These are phyloP conservation scores for Ogataea polymorpha DNA, from an alignment of 805 yeast genomes.

Conservation along the genomic window DNA sequence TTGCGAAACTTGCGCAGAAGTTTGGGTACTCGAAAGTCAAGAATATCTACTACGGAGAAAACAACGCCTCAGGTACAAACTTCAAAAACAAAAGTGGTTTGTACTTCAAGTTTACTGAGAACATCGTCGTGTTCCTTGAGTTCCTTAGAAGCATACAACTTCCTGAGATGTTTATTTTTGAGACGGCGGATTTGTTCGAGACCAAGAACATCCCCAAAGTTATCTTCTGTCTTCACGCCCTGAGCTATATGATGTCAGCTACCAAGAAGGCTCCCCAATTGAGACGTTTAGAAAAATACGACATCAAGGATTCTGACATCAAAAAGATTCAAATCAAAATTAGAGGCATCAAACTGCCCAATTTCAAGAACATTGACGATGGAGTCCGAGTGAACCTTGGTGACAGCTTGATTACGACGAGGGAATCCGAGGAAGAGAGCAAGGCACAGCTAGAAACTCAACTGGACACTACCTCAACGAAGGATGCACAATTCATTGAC, in stretches of 20 bases:
- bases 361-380: slow-evolving; percentile 50
- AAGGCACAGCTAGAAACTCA: too few species aligned
- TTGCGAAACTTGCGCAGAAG: slow-evolving; percentile 73
- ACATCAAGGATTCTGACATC: slow-evolving; percentile 68
- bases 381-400: slow-evolving; percentile 34
- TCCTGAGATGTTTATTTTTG: slow-evolving; percentile 88
- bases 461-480: neutral
- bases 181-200: slow-evolving; percentile 89
- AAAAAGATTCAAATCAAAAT: slow-evolving; percentile 65
- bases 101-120: slow-evolving; percentile 89
- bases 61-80: slow-evolving; percentile 12
- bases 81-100: slow-evolving; percentile 38
- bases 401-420: slow-evolving; percentile 12
- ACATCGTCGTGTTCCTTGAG: slow-evolving; percentile 77
- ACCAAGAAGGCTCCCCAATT: slow-evolving; percentile 59
- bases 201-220: slow-evolving; percentile 91
- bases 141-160: slow-evolving; percentile 67
- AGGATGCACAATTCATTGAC: neutral
- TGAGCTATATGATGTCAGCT: slow-evolving; percentile 67
- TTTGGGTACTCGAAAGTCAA: slow-evolving; percentile 65
- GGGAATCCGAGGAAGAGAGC: too few species aligned
- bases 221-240: slow-evolving; percentile 87
- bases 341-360: slow-evolving; percentile 69
- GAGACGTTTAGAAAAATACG: slow-evolving; percentile 54
- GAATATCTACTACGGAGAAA: slow-evolving; percentile 51